Evolutionary conservation across 108 stramenopile genomes (phyloP).

Genomic region (Seminavis robusta): DNA sequence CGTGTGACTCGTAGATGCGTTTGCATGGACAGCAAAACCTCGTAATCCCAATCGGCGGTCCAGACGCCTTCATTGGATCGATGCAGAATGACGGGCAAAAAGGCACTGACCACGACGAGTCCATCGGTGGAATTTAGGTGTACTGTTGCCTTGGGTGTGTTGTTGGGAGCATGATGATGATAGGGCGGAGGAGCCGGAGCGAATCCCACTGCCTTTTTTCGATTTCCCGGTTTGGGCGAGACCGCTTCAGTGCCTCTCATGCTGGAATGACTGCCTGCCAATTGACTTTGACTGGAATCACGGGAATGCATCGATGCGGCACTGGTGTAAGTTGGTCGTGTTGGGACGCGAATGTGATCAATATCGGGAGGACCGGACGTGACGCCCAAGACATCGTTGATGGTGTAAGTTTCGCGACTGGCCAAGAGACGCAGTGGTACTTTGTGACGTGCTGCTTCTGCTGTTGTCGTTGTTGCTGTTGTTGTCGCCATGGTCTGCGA

Average conservation of each 20-base stretch:
- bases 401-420: slow-evolving; percentile 59
- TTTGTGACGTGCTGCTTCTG: slow-evolving; percentile 24
- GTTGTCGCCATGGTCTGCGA: slow-evolving; percentile 8
- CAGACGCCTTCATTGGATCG: slow-evolving; percentile 61
- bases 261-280: background rate
- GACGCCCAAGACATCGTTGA: slow-evolving; percentile 71
- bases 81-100: slow-evolving; percentile 82
- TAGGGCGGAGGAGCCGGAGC: slow-evolving; percentile 51
- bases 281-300: background rate
- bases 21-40: slow-evolving; percentile 90
- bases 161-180: slow-evolving; percentile 13
- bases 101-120: slow-evolving; percentile 81
- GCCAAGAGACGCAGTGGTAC: slow-evolving; percentile 58
- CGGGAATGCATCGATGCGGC: slow-evolving; percentile 14
- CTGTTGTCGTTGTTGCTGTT: slow-evolving; percentile 4
- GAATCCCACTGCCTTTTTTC: slow-evolving; percentile 77
- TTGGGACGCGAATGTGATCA: slow-evolving; percentile 55
- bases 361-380: slow-evolving; percentile 56
- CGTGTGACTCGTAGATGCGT: slow-evolving; percentile 89
- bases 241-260: slow-evolving; percentile 1
- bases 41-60: slow-evolving; percentile 95
- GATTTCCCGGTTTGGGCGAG: slow-evolving; percentile 10
- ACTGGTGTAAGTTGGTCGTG: slow-evolving; percentile 15
- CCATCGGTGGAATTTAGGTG: slow-evolving; percentile 82
- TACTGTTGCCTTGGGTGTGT: slow-evolving; percentile 42